Evolutionary conservation across 2,329 filamentous ascomycete genomes (phyloP).

Genomic region (Diplodia corticola): DNA sequence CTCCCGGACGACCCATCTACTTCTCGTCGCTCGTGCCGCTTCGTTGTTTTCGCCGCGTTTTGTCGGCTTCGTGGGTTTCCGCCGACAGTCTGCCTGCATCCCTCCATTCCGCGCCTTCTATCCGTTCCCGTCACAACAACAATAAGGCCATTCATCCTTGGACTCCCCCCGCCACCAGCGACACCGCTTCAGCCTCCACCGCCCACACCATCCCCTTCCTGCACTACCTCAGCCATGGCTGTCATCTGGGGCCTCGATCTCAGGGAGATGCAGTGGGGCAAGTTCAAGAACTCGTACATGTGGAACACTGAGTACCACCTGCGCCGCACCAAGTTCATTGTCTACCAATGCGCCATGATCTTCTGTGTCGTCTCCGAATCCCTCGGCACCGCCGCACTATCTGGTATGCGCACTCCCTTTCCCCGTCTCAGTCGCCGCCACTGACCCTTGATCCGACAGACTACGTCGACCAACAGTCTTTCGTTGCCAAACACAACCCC

Average conservation of each 20-base stretch:
- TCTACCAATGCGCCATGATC: conserved; percentile 62
- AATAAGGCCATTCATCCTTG: background rate
- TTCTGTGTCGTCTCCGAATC: conserved; percentile 58
- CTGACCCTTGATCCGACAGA: no score
- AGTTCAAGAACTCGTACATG: conserved; percentile 61
- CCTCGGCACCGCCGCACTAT: conserved; percentile 56
- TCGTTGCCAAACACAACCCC: conserved; percentile 44
- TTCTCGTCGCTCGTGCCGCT: background rate
- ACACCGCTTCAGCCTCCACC: background rate
- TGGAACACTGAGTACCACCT: conserved; percentile 58
- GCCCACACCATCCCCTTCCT: no score
- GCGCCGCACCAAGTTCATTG: conserved; percentile 59
- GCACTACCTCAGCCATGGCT: conserved; percentile 35
- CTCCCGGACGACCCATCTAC: no score
- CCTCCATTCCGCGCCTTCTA: background rate
- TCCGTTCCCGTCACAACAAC: conserved; percentile 1
- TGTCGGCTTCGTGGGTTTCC: background rate
- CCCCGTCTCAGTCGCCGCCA: background rate
- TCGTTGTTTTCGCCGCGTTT: background rate
- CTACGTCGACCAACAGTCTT: conserved; percentile 56
- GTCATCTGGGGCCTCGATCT: conserved; percentile 61
- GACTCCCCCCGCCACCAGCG: background rate
- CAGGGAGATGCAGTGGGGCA: conserved; percentile 58
- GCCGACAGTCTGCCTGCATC: background rate
- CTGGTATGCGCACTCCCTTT: conserved; percentile 42